Conservation (phyloP, 164 flowering plant species). For the Nymphaea thermarum region DNA sequence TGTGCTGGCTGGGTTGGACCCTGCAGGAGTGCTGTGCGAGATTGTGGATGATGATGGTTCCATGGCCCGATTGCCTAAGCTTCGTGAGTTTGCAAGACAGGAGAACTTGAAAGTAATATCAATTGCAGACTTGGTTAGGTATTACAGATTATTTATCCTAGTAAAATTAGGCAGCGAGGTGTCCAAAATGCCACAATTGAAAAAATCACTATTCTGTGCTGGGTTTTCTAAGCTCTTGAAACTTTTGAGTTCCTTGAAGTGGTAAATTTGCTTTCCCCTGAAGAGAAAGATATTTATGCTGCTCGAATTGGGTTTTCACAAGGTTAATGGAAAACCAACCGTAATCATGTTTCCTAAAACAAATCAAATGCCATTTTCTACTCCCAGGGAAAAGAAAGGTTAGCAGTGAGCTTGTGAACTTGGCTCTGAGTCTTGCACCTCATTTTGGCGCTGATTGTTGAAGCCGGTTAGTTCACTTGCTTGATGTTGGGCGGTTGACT, state of each 20-base stretch:
- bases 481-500: background rate
- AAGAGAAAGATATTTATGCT: too few relatives aligned
- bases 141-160: too few relatives aligned
- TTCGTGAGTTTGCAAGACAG: constrained; percentile 56
- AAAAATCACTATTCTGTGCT: too few relatives aligned
- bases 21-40: constrained; percentile 83
- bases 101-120: constrained; percentile 77
- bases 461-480: background rate
- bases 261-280: too few relatives aligned
- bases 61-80: constrained; percentile 89
- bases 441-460: background rate
- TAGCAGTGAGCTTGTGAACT: background rate
- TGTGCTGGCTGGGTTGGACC: constrained; percentile 72
- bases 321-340: background rate
- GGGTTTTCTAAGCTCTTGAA: too few relatives aligned
- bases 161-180: too few relatives aligned
- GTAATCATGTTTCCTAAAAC: background rate
- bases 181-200: too few relatives aligned
- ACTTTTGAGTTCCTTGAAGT: too few relatives aligned
- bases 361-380: background rate
- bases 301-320: too few relatives aligned
- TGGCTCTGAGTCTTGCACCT: background rate
- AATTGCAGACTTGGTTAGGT: constrained; percentile 95
- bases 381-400: background rate
- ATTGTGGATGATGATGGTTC: constrained; percentile 98